phyloP scores from a whole-genome alignment of 257 asterid species.

The Fraxinus pennsylvanica region DNA sequence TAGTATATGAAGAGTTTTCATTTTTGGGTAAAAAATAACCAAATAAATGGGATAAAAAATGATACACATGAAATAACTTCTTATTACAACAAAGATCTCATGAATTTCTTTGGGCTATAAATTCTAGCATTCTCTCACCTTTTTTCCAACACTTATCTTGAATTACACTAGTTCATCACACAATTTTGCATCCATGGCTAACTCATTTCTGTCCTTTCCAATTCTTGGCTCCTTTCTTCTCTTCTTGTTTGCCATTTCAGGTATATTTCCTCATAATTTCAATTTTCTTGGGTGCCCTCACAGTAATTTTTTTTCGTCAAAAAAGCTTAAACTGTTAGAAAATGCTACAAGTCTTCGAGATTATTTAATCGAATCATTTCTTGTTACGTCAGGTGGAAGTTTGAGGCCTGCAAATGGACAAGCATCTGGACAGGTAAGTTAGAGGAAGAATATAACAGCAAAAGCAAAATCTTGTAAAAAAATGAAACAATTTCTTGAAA shows the following conservation, averaged over 20 bases:
- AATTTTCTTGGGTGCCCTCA: no score
- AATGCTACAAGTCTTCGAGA: no score
- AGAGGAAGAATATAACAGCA: not conserved
- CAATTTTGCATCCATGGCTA: conserved; percentile 20
- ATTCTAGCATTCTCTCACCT: not conserved
- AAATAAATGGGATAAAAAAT: conserved; percentile 2
- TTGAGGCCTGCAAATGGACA: conserved; percentile 25
- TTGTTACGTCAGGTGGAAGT: conserved; percentile 19
- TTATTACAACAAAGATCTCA: not conserved
- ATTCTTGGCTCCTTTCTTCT: conserved; percentile 14
- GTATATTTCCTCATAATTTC: conserved; percentile 6
- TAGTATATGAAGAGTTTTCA: not conserved
- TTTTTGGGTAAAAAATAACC: conserved; percentile 1
- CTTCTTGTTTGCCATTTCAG: conserved; percentile 8
- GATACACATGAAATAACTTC: not conserved
- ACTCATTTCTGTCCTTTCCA: not conserved
- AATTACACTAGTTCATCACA: not conserved
- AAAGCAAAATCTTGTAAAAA: not conserved
- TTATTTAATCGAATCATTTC: not conserved
- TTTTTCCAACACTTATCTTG: not conserved
- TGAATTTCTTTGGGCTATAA: conserved; percentile 5
- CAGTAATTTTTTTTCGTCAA: no score
- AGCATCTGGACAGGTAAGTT: conserved; percentile 32
- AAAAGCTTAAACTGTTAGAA: not conserved
- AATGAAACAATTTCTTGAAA: not conserved